phyloP scores from a whole-genome alignment of 495 filamentous ascomycete species.

The Penicillium ochrochloron region DNA sequence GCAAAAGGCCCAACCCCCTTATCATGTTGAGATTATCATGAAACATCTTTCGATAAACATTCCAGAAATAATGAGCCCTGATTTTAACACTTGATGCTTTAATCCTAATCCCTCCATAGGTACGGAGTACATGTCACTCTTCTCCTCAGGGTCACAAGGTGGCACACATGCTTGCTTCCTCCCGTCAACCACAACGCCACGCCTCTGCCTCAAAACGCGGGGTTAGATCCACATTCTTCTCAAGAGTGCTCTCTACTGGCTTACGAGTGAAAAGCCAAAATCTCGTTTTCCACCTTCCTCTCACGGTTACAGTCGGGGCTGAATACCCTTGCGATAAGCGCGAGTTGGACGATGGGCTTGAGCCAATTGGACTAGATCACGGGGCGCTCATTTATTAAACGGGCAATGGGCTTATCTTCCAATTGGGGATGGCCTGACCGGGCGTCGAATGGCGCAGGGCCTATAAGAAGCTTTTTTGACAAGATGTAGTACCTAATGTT shows the following conservation, averaged over 20 bases:
- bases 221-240: slow-evolving; percentile 1
- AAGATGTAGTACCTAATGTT: not conserved
- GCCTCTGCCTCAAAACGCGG: slow-evolving; percentile 9
- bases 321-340: slow-evolving; percentile 8
- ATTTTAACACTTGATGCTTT: not conserved
- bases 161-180: slow-evolving; percentile 1
- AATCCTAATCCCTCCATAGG: not conserved
- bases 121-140: not conserved
- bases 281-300: slow-evolving; percentile 5
- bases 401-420: slow-evolving; percentile 6
- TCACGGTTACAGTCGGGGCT: slow-evolving; percentile 2
- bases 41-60: not conserved
- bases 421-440: slow-evolving; percentile 14
- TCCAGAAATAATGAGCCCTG: not conserved
- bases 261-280: not conserved
- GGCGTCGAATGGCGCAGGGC: slow-evolving; percentile 9
- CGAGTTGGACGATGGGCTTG: slow-evolving; percentile 3
- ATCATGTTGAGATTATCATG: not conserved
- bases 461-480: slow-evolving; percentile 10
- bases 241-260: not conserved
- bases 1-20: not conserved
- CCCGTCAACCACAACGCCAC: slow-evolving; percentile 11
- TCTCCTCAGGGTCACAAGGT: not conserved
- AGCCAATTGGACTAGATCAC: slow-evolving; percentile 8
- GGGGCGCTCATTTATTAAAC: slow-evolving; percentile 4